Base-by-base conservation (phyloP, 2,329 filamentous ascomycete genomes). In the Nemania sp. region DNA sequence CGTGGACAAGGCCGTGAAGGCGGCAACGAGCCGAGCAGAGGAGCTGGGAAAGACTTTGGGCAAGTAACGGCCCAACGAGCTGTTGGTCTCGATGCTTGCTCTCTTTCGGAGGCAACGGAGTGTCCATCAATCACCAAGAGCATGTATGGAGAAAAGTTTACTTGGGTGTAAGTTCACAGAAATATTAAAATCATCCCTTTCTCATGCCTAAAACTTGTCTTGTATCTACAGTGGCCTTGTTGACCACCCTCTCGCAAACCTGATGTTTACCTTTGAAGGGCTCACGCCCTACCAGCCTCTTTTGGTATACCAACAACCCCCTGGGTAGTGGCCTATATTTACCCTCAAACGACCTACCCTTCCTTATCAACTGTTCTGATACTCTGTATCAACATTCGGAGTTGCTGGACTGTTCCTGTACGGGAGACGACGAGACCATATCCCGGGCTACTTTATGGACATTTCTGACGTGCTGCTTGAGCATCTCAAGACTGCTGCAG, bases 1-100 rank as follows among this genome's bases (percentile, higher is more conserved):
- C 35, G 80, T 82, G 2, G 73, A 78, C 60, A 77, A 76, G 61
- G 79, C 77, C 0, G 80, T 82, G 50, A 78, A 77, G 65, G 80
- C 80, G 1, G 79, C 80, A 1, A 73, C 76, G 2, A 59, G 40
- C 52, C 75, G 80, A 29, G 75, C 75, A 0, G 75, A 76, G 54
- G 80, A 82, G 71, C 70, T 81, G 1, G 79, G 80, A 34, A 76
- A 75, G 66, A 74, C 68, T 2, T 65, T 74, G 5, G 72, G 68
- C 5, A 65, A 69, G 21, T 64, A 58, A 35, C 68, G 18, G 25
- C 4, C 25, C 25, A 7, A n/a, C n/a, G n/a, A n/a, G n/a, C n/a
- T n/a, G 21, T 39, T 18, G 50, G 32, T 40, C 7, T 47, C 42
- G 45, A 46, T 55, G 20, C 13, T 11, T 29, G 11, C 43, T 29